Conservation (phyloP, 352 stramenopile species). For the Pythium dissimile region DNA sequence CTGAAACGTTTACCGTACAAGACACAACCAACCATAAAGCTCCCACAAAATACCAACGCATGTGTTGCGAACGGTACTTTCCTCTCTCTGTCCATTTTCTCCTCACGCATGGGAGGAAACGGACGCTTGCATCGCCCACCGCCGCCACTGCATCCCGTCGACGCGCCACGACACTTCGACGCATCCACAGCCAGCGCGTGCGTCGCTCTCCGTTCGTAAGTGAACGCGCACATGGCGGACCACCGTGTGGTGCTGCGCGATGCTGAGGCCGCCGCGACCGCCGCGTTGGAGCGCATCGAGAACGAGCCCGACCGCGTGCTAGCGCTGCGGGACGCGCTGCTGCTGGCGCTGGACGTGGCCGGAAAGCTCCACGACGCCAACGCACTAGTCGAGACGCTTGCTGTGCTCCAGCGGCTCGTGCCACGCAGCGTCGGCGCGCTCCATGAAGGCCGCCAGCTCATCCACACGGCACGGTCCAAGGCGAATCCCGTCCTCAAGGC, state of each 20-base stretch:
- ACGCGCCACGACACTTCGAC: slow-evolving; percentile 3
- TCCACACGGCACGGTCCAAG: slow-evolving; percentile 7
- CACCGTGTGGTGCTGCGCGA: slow-evolving; percentile 7
- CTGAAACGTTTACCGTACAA: too few species aligned
- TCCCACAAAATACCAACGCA: too few species aligned
- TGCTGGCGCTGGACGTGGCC: slow-evolving; percentile 14
- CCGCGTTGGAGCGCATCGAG: slow-evolving; percentile 3
- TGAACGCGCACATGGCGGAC: background rate
- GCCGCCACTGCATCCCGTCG: too few species aligned
- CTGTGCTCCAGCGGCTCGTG: slow-evolving; percentile 11
- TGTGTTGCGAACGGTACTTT: too few species aligned
- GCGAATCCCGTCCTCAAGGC: slow-evolving; percentile 42
- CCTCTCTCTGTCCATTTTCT: too few species aligned
- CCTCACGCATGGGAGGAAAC: slow-evolving; percentile 8
- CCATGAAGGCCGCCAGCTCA: slow-evolving; percentile 14
- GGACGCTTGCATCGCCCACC: too few species aligned
- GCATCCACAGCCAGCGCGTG: too few species aligned
- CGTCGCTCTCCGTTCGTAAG: background rate
- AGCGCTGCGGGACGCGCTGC: slow-evolving; percentile 16
- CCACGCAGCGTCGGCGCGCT: slow-evolving; percentile 10
- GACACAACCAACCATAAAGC: too few species aligned
- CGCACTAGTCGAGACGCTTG: background rate
- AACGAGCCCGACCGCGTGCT: slow-evolving; percentile 18
- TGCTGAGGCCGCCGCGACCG: slow-evolving; percentile 9
- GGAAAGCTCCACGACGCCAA: slow-evolving; percentile 5